Percentiles rank a stretch among this genome's conserved stretches.
Conservation (phyloP, 129 eudicot genomes). For the Flaveria robusta region DNA sequence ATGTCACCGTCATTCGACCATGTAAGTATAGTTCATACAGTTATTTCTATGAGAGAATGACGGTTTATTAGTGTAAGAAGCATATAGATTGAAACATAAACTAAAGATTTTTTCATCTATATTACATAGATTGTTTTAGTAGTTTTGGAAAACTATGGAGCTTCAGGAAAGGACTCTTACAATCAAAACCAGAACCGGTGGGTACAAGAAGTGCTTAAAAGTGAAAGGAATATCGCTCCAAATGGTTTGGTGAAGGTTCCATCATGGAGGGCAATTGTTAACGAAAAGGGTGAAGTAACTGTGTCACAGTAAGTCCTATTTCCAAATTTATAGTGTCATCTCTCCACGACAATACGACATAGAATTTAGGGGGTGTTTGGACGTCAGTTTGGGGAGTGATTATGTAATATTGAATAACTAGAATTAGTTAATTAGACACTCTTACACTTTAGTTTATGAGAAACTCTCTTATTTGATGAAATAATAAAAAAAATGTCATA, state of each 20-base stretch:
- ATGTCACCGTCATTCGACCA: slow-evolving; percentile 64
- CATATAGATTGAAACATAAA: not conserved
- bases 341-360: not conserved
- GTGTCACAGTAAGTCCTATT: slow-evolving; percentile 46
- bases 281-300: slow-evolving; percentile 58
- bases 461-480: not conserved
- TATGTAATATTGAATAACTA: not conserved
- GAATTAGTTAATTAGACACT: not conserved
- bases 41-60: not conserved
- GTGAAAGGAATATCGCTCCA: slow-evolving; percentile 36
- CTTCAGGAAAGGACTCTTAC: slow-evolving; percentile 33
- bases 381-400: not conserved
- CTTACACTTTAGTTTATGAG: slow-evolving; percentile 1
- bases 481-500: not conserved
- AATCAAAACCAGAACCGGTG: slow-evolving; percentile 27
- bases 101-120: slow-evolving; percentile 29
- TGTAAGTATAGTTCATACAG: slow-evolving; percentile 44
- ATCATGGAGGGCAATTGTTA: slow-evolving; percentile 65
- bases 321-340: not conserved
- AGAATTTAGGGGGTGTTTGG: not conserved
- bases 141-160: slow-evolving; percentile 63
- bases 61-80: slow-evolving; percentile 6
- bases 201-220: slow-evolving; percentile 41
- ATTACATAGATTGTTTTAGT: slow-evolving; percentile 60
- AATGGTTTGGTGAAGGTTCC: slow-evolving; percentile 48